Percentiles rank a stretch among this genome's conserved stretches.
phyloP scores from a whole-genome alignment of 2,329 filamentous ascomycete genomes.

The Colletotrichum sp. region DNA sequence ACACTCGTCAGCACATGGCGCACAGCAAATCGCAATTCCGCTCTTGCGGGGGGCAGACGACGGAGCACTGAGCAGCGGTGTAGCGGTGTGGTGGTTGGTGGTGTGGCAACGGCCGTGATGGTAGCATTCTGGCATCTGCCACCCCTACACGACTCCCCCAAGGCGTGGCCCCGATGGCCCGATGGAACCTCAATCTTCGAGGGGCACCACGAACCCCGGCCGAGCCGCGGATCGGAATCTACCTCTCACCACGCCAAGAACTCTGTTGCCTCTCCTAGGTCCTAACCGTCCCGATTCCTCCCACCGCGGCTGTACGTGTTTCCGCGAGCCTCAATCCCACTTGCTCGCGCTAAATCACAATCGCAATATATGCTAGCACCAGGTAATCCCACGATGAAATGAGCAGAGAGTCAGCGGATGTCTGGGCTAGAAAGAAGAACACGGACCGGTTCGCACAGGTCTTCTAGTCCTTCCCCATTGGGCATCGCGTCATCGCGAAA shows the following conservation, averaged over 20 bases:
- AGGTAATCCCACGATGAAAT: background rate
- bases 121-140: background rate
- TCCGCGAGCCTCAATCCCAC: background rate
- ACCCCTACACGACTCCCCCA: background rate
- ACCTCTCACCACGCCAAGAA: constrained; percentile 13
- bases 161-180: background rate
- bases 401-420: background rate
- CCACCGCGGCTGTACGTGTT: background rate
- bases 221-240: constrained; percentile 14
- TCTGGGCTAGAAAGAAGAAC: background rate
- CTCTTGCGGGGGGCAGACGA: background rate
- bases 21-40: background rate
- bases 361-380: background rate
- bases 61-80: background rate
- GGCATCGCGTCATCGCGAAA: background rate
- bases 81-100: background rate
- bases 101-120: background rate
- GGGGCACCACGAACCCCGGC: background rate
- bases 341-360: background rate
- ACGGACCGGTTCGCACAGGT: background rate
- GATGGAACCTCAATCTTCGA: constrained; percentile 15
- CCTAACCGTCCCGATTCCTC: background rate
- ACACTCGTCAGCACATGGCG: background rate
- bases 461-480: background rate
- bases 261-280: background rate